Base-by-base conservation (phyloP, 2,329 filamentous ascomycete genomes). In the Microcera coccophila region DNA sequence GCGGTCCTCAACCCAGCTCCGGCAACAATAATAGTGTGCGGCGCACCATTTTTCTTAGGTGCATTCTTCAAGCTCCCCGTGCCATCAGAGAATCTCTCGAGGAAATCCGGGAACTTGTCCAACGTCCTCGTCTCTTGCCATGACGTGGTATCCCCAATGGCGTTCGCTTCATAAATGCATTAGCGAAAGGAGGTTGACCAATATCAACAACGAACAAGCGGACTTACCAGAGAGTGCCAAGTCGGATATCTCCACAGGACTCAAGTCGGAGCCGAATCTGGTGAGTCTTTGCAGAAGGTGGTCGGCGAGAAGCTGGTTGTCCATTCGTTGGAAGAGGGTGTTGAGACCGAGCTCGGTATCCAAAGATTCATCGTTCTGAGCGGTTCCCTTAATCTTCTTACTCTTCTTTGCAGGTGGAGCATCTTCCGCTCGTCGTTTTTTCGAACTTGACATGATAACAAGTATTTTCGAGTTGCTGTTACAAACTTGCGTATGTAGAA, bases 11-110 rank as follows among this genome's bases (percentile, higher is more conserved):
- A 72, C 0, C 89, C 93, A 5, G 90, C 89, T 8, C 81, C 81
- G 11, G 90, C 82, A n/a, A 98, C 78, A 26, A 98, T 81, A 41
- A 98, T 75, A 1, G 91, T 97, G 64, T 97, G 93, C 22, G 87
- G 87, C 1, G 81, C 72, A 5, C 85, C 86, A 31, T 82, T 83
- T 56, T 81, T 73, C 67, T 84, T 78, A 0, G 86, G 78, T 1
- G 86, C 77, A 41, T 79, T 74, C 1, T 75, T 75, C 16, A 95
- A 71, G 42, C 72, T 75, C 42, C 74, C 71, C 1, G 78, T 73
- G 38, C 81, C 76, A 18, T 73, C 72, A 1, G 78, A 68, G 48
- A 84, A 81, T 11, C 72, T 68, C 62, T 91, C 88, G 36, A 98
- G 66, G 56, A 95, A 98, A 1, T 74, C 75, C 1, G 91, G 82